These are phyloP conservation scores for Metschnikowia lachancei DNA, from an alignment of 805 yeast genomes.

Conservation along the genomic window DNA sequence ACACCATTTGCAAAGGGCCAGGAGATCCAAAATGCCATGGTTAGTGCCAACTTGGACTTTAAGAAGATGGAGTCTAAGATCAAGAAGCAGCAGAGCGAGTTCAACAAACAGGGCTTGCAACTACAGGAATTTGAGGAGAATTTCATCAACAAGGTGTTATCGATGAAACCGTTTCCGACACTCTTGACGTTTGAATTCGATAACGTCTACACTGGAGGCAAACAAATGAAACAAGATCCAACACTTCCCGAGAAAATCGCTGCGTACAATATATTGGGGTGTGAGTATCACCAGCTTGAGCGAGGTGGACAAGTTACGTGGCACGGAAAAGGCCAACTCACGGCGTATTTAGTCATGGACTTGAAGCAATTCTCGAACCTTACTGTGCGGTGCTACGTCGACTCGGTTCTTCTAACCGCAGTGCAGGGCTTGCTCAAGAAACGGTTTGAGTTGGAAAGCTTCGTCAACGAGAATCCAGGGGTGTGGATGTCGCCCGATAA, in stretches of 20 bases:
- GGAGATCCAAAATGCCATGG: slow-evolving; percentile 54
- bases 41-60: slow-evolving; percentile 54
- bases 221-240: slow-evolving; percentile 63
- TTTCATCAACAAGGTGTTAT: slow-evolving; percentile 40
- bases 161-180: slow-evolving; percentile 58
- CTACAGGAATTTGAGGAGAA: slow-evolving; percentile 48
- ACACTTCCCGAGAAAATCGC: slow-evolving; percentile 28
- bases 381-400: slow-evolving; percentile 64
- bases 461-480: slow-evolving; percentile 72
- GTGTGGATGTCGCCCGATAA: slow-evolving; percentile 64
- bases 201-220: slow-evolving; percentile 89
- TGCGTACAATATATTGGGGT: slow-evolving; percentile 37
- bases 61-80: slow-evolving; percentile 53
- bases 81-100: slow-evolving; percentile 35
- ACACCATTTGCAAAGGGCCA: slow-evolving; percentile 48
- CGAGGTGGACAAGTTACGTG: slow-evolving; percentile 97
- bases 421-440: slow-evolving; percentile 47
- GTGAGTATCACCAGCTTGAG: slow-evolving; percentile 69
- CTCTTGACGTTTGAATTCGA: slow-evolving; percentile 80
- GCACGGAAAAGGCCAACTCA: slow-evolving; percentile 95
- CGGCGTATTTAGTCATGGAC: slow-evolving; percentile 71
- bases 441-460: slow-evolving; percentile 42
- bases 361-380: slow-evolving; percentile 56
- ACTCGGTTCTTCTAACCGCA: slow-evolving; percentile 55
- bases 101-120: slow-evolving; percentile 38